Base-by-base conservation (phyloP, 1,139 yeast genomes). In the Saccharomycopsis phalli region DNA sequence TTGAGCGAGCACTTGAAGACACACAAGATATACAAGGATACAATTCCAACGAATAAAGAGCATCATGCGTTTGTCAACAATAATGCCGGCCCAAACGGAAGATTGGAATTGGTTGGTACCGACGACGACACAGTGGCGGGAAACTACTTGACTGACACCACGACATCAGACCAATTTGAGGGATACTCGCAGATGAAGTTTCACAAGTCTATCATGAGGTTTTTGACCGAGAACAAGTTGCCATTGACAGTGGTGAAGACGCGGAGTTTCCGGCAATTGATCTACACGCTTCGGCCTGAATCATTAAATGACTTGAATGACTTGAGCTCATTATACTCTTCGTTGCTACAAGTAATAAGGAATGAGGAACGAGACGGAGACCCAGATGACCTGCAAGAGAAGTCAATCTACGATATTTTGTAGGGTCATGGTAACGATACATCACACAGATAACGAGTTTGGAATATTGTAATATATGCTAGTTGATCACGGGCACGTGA, bases 1-100 rank as follows among this genome's bases (percentile, higher is more conserved):
- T 57, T 74, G 38, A 65, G 68, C 45, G 80, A 74, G 52, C 80
- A 74, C 53, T 57, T 74, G 49, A 67, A 68, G 48, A 71, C 77
- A 3, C 80, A 74, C 52, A 71, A 71, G 52, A 60, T 74, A 42
- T 59, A 60, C 18, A 60, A 55, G 38, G 62, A 60, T 8, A 58
- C 53, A 1, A 34, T 47, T 7, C 52, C 50, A 34, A 50, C 50
- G 6, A 51, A 51, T 31, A 49, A 58, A 37, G 51, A 49, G 16
- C 37, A 34, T 19, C 11, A 38, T 40, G 10, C 35, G 34, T 11
- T 13, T 10, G 27, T 4, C 10, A 7, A 5, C n/a, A 18, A n/a
- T 36, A 33, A 11, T 14, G 20, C 22, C n/a, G 21, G 3, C 13
- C 17, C 4, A 19, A 19, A 10, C 20, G 19, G 17, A 10, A 10